Evolutionary conservation across 2,329 filamentous ascomycete species (phyloP), one percentile per base, ranked within the genome.

Genomic region (Periconia macrospinosa): DNA sequence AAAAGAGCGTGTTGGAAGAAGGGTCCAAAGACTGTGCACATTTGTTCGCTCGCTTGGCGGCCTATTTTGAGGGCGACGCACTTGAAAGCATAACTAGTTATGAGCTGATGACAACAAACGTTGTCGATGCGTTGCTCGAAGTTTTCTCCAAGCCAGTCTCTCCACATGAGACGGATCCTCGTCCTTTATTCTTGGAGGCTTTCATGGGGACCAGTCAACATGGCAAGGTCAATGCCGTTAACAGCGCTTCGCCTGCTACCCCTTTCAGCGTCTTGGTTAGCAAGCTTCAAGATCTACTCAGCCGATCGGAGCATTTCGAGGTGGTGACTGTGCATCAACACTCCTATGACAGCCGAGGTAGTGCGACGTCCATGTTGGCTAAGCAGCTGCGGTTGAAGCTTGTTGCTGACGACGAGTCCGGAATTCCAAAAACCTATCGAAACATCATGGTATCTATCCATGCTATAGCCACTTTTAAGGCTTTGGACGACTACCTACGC

Each of bases 401-500:
- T 33, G 84, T 92, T 37, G 93, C 94, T 1, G 92, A 96, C 61
- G 92, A 95, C 1, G 88, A 92, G 45, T 93, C 92, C 0, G 90
- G 94, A 46, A 94, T 99, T 55, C 94, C 94, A 17, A 83, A 87
- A 35, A 82, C 88, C 0, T 97, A 96, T 70, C 85, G 90, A 19
- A 96, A 93, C 62, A 95, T 99, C 58, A 97, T 97, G 89, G 94
- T 99, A 1, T 96, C 92, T 0, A 99, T 99, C 53, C 94, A 99
- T 72, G 94, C 94, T 15, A 97, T 99, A 67, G 93, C 94, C 2
- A 97, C 92, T 0, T 97, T 99, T 79, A 97, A 97, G 73, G 90
- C 93, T 0, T 78, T 99, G 20, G 94, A 97, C 69, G 94, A 99
- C 70, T 99, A 97, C 72, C 81, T 99, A 42, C 87, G 94, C 37